Conservation (phyloP, 208 protist genomes). For the Lotmaria passim region DNA sequence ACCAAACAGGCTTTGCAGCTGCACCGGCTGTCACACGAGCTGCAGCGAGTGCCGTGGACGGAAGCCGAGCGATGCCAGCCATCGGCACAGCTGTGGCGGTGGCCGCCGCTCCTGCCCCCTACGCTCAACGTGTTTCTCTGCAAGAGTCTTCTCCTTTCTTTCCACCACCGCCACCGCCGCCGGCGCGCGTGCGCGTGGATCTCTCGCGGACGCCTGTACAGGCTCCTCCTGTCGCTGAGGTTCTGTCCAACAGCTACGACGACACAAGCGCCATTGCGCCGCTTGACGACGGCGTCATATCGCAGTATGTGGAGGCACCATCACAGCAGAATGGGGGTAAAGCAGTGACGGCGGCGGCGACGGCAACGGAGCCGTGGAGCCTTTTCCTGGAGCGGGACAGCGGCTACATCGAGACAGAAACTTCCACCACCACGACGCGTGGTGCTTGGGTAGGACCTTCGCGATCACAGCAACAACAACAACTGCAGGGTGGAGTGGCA, state of each 20-base stretch:
- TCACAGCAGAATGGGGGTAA: background rate
- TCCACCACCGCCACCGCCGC: background rate
- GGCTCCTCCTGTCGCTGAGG: conserved; percentile 2
- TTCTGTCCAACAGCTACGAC: conserved; percentile 8
- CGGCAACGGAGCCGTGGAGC: conserved; percentile 15
- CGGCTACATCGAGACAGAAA: background rate
- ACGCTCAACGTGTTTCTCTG: background rate
- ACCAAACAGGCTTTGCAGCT: background rate
- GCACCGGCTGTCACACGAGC: background rate
- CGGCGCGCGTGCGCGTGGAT: conserved; percentile 2
- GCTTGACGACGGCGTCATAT: background rate
- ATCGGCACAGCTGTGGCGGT: conserved; percentile 15
- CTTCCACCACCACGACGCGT: background rate
- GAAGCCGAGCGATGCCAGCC: conserved; percentile 19
- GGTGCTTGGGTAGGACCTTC: background rate
- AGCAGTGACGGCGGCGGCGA: background rate
- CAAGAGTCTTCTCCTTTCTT: background rate
- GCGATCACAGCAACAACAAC: background rate
- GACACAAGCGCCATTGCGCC: conserved; percentile 1
- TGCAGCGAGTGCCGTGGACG: background rate
- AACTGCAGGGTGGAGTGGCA: conserved; percentile 6
- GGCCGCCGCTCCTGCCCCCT: background rate
- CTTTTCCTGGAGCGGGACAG: conserved; percentile 15
- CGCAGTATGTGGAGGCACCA: background rate
- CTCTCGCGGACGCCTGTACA: conserved; percentile 9